Percentiles rank a stretch among this genome's conserved stretches.
Evolutionary conservation across 176 grass and related monocot genomes (phyloP).

Genomic region (Zoysia pacifica): DNA sequence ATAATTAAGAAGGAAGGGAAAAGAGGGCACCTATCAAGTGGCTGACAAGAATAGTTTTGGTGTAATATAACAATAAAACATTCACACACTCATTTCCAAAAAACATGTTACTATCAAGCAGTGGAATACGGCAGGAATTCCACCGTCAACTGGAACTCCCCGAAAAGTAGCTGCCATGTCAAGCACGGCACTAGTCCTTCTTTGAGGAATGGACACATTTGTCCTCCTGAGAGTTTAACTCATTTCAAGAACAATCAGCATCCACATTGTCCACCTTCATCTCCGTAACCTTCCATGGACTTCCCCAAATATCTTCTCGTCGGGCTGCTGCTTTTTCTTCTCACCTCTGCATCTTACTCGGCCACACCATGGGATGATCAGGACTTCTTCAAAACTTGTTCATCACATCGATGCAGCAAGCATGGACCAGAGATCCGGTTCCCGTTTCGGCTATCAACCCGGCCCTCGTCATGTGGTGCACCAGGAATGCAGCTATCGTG

Average conservation of each 20-base stretch:
- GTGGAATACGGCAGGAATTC: too few relatives aligned
- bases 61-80: too few relatives aligned
- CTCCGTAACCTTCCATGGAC: not conserved
- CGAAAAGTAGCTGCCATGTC: too few relatives aligned
- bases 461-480: constrained; percentile 10
- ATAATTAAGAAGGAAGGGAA: too few relatives aligned
- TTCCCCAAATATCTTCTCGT: not conserved
- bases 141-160: too few relatives aligned
- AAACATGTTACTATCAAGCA: too few relatives aligned
- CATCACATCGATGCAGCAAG: constrained; percentile 27
- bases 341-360: not conserved
- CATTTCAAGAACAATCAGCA: not conserved
- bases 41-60: too few relatives aligned
- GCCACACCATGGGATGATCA: constrained; percentile 16
- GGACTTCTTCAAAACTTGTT: constrained; percentile 41
- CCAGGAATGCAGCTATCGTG: constrained; percentile 59
- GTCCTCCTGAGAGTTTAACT: not conserved
- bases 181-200: too few relatives aligned
- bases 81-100: too few relatives aligned
- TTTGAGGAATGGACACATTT: not conserved
- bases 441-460: constrained; percentile 30
- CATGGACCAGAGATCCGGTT: constrained; percentile 48
- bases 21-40: too few relatives aligned
- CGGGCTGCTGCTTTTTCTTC: constrained; percentile 16
- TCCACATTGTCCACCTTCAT: constrained; percentile 4